Evolutionary conservation across 768 basidiomycete species (phyloP).

Genomic region (Neoboletus subvelutipes): DNA sequence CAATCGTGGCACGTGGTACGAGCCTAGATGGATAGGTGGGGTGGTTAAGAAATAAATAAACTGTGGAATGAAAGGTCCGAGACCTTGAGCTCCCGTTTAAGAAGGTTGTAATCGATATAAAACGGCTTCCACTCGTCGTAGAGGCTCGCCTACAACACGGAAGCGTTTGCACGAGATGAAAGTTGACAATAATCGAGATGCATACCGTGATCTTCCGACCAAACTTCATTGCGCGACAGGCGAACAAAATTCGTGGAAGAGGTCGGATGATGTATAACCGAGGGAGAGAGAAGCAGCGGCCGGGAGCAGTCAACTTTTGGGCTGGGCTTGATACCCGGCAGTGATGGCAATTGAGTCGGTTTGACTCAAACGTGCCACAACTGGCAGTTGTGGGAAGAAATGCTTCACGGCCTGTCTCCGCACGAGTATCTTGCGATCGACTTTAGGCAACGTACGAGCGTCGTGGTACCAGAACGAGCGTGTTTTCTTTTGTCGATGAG

Average conservation of each 20-base stretch:
- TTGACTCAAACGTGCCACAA: not conserved
- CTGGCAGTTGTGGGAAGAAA: conserved; percentile 11
- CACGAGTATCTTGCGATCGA: not conserved
- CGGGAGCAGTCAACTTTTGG: no score
- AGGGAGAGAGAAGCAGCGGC: not conserved
- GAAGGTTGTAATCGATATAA: conserved; percentile 85
- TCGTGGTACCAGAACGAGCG: not conserved
- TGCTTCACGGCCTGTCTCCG: not conserved
- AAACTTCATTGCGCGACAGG: conserved; percentile 64
- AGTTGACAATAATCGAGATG: not conserved
- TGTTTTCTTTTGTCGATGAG: not conserved
- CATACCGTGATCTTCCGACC: conserved; percentile 72
- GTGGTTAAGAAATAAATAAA: not conserved
- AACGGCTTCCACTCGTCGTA: conserved; percentile 90
- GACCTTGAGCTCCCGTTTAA: conserved; percentile 91
- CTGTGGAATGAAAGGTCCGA: not conserved
- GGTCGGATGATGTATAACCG: not conserved
- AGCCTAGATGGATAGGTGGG: conserved; percentile 28
- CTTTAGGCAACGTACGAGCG: not conserved
- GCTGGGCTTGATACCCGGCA: no score
- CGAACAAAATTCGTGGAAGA: not conserved
- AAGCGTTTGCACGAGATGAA: not conserved
- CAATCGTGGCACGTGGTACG: conserved; percentile 60
- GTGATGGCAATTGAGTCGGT: not conserved
- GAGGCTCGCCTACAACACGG: conserved; percentile 59